Base-by-base conservation (phyloP, 805 yeast genomes). In the Ogataea paraovalis region DNA sequence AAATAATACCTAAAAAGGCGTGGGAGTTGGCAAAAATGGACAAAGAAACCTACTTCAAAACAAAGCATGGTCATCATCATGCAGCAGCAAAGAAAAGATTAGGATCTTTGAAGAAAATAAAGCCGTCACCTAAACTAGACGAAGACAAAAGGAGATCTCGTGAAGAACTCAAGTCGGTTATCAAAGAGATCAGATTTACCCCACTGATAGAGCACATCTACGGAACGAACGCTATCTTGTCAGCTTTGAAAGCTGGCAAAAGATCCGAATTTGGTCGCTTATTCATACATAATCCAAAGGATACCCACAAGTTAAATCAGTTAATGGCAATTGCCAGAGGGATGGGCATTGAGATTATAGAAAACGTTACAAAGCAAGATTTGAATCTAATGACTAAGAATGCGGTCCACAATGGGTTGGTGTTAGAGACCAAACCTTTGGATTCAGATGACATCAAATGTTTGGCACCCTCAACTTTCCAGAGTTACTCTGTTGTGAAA, bases 391-490 rank as follows among this genome's bases (percentile, higher is more conserved):
- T 87, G 56, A 74, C 89, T 21, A 71, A 76, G 25, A 78, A 82
- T 55, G 91, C 82, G 6, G 87, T 86, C 12, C 96, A 89, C 67
- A 89, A 90, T 64, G 92, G 92, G 16, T 73, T 81, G 23, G 92
- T 86, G 1, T 60, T 87, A 43, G 88, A 85, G 58, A 77, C 92
- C 0, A 78, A 78, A 51, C 79, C 82, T 7, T 57, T 83, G 1
- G 52, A 65, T 43, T 56, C 70, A 51, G 50, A 73, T 53, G 48
- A 64, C 45, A 44, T 67, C 32, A 47, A 49, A 20, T 48, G 56
- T 39, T 52, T 72, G 20, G 51, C 52, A 0, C 39, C 48, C 2
- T 19, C 42, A 13, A 58, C 44, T 1, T 25, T 41, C 4, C 59
- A 57, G 22, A 57, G 53, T 14, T 59, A 55, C 42, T 30, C 43